A percentile compares a stretch with the other conserved stretches of the same genome.
Conservation (phyloP, 1,139 yeast genomes). For the Meyerozyma smithsonii region DNA sequence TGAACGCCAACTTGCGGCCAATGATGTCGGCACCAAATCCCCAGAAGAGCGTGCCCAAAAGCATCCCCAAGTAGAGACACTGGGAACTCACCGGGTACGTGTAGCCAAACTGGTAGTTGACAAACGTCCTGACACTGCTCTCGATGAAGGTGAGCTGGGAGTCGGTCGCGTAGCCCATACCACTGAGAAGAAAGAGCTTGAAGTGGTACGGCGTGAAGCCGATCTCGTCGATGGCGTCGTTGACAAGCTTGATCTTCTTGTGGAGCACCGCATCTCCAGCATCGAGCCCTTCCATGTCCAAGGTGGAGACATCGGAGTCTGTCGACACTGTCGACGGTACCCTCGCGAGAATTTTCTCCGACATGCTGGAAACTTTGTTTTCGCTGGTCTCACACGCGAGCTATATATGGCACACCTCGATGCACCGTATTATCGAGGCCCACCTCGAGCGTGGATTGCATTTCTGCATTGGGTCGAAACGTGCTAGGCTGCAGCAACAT, state of each 20-base stretch:
- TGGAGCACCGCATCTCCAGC: slow-evolving; percentile 26
- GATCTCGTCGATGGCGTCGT: slow-evolving; percentile 47
- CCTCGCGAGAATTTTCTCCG: background rate
- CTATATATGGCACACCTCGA: background rate
- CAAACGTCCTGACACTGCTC: slow-evolving; percentile 31
- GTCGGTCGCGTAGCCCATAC: slow-evolving; percentile 64
- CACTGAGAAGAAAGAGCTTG: slow-evolving; percentile 43
- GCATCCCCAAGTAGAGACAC: slow-evolving; percentile 34
- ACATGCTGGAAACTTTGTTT: background rate
- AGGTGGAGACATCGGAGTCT: background rate
- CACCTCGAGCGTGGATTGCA: background rate
- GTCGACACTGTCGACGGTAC: background rate
- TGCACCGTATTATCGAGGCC: background rate
- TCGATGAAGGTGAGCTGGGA: slow-evolving; percentile 48
- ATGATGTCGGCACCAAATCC: slow-evolving; percentile 57
- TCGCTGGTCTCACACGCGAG: background rate
- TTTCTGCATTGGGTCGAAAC: background rate
- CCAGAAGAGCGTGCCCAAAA: slow-evolving; percentile 53
- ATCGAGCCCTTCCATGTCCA: slow-evolving; percentile 18
- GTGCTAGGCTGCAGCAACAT: background rate
- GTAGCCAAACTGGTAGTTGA: slow-evolving; percentile 40
- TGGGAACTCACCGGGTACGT: slow-evolving; percentile 27
- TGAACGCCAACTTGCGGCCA: slow-evolving; percentile 55
- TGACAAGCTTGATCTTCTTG: slow-evolving; percentile 33
- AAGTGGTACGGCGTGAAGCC: slow-evolving; percentile 48